A percentile compares a stretch with the other conserved stretches of the same genome.
phyloP scores from a whole-genome alignment of 1,284 basidiomycete species.

The Pascua sp. region DNA sequence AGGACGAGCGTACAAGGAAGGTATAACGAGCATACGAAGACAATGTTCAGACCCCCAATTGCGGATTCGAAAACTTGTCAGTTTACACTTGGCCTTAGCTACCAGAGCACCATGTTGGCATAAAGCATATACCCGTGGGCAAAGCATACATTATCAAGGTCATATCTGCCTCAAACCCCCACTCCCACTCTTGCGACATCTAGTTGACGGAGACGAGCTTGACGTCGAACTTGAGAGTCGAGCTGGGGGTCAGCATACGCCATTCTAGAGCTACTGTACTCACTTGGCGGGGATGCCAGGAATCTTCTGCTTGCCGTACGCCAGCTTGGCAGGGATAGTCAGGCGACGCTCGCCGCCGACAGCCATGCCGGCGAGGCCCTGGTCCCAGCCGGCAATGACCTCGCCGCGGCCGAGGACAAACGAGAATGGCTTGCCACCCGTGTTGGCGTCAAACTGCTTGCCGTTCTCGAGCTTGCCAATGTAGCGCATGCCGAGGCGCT shows the following conservation, averaged over 20 bases:
- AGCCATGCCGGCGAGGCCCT: constrained; percentile 87
- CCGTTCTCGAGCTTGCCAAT: constrained; percentile 71
- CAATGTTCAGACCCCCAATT: no score
- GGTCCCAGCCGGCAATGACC: constrained; percentile 95
- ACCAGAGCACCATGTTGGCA: no score
- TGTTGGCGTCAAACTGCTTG: constrained; percentile 85
- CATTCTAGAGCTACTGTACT: constrained; percentile 19
- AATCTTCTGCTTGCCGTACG: constrained; percentile 55
- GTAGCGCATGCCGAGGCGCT: constrained; percentile 73
- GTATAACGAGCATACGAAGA: no score
- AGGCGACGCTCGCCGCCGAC: constrained; percentile 84
- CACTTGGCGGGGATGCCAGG: constrained; percentile 53
- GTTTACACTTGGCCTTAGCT: no score
- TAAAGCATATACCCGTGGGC: no score
- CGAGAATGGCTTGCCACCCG: constrained; percentile 80
- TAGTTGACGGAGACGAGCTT: constrained; percentile 55
- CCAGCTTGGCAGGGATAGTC: constrained; percentile 54
- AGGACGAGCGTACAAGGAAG: no score
- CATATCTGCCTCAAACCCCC: no score
- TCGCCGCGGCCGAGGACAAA: constrained; percentile 85
- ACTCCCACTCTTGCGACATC: no score
- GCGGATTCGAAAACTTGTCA: no score
- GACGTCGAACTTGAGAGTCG: constrained; percentile 56
- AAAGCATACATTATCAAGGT: no score
- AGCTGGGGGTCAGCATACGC: constrained; percentile 16